Evolutionary conservation across 192 early-diverging fungal species (phyloP), one percentile per base, ranked within the genome.

Genomic region (Coemansia sp.): DNA sequence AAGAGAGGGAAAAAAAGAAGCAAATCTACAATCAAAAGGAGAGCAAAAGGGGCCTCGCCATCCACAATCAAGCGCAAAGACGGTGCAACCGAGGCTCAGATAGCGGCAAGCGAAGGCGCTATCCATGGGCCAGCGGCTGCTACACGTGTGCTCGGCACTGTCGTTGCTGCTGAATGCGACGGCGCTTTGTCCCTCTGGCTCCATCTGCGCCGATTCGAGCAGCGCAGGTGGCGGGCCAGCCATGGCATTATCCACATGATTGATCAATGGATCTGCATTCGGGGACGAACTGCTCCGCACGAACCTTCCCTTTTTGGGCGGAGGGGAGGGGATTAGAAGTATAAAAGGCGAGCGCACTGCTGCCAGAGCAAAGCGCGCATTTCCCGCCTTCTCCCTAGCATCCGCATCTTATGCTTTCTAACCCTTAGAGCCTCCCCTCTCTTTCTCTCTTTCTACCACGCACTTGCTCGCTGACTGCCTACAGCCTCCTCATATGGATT

Each of bases 401-500:
- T 27, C 14, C 22, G 36, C 33, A 32, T 36, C 34, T 56, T 34
- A 46, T 34, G 41, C 27, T 34, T 46, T 39, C 53, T 18, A n/a
- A n/a, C n/a, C n/a, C n/a, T n/a, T n/a, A n/a, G n/a, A n/a, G n/a
- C n/a, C n/a, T 56, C 22, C 33, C 27, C 55, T 32, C 19, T 39
- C 8, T 27, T 50, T 38, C 34, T 8, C 34, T 41, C 43, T 22
- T 24, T 34, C 7, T 17, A 17, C 18, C 27, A n/a, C 22, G 29
- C 58, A 50, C 11, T 17, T 0, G 2, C 19, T 34, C 18, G 17
- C 19, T 34, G 32, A 56, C 18, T 38, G 18, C 53, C 18, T 37
- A 52, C 48, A 37, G 18, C 29, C 29, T 32, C 29, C 6, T 32
- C 29, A 7, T 3, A 80, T 80, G 76, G 71, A 80, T 46, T 61